These are phyloP conservation scores for Immersiella caudata DNA, from an alignment of 495 filamentous ascomycete species.

Conservation along the genomic window DNA sequence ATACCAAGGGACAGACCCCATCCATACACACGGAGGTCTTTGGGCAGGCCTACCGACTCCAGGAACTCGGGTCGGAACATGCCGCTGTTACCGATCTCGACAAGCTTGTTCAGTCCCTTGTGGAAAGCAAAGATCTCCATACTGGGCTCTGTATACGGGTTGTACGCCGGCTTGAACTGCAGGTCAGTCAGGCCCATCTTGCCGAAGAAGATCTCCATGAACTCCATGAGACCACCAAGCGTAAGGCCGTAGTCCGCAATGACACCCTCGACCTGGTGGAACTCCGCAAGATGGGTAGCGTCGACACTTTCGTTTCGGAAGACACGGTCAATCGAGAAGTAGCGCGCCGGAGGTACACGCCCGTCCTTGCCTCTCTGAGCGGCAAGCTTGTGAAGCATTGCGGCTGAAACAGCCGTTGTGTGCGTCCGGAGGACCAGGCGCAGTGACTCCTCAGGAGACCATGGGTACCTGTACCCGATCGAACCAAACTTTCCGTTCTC, in stretches of 20 bases:
- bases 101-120: constrained; percentile 83
- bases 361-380: constrained; percentile 58
- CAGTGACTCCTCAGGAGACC: constrained; percentile 84
- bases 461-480: constrained; percentile 93
- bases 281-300: constrained; percentile 94
- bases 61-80: constrained; percentile 99
- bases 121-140: constrained; percentile 97
- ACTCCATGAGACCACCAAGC: constrained; percentile 89
- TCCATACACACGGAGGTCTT: constrained; percentile 17
- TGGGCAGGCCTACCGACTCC: constrained; percentile 73
- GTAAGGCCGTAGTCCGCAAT: constrained; percentile 94
- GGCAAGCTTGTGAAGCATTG: constrained; percentile 87
- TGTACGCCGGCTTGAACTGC: constrained; percentile 72
- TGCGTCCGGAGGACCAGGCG: constrained; percentile 92
- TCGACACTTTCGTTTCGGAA: constrained; percentile 90
- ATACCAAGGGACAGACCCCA: constrained; percentile 52
- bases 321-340: constrained; percentile 97
- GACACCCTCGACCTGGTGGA: constrained; percentile 98
- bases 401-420: constrained; percentile 87
- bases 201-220: constrained; percentile 94
- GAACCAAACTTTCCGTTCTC: constrained; percentile 85
- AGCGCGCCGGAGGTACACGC: constrained; percentile 69
- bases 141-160: constrained; percentile 95
- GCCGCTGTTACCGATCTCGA: constrained; percentile 96
- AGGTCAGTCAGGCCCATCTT: constrained; percentile 87